Percentiles rank a stretch among this genome's conserved stretches.
These are phyloP conservation scores for Globisporangium cylindrosporum DNA, from an alignment of 352 stramenopile genomes.

Conservation along the genomic window DNA sequence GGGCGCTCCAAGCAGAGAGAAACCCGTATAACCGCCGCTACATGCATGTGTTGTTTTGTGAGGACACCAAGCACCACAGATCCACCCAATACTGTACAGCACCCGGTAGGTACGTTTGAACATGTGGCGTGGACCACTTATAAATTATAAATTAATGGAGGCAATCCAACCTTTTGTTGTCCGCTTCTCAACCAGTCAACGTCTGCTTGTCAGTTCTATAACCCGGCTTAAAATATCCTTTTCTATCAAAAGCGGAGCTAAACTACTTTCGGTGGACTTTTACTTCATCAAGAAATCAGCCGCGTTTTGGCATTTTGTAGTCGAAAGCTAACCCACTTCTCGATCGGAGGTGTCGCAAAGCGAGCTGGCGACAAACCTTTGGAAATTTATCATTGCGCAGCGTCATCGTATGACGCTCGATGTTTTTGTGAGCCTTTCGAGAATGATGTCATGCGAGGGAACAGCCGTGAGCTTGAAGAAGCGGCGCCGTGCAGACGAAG, in stretches of 20 bases:
- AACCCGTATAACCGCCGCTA: background rate
- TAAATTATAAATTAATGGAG: background rate
- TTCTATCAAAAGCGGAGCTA: background rate
- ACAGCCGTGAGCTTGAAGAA: conserved; percentile 4
- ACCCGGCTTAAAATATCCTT: background rate
- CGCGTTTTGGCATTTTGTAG: background rate
- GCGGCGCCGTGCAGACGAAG: conserved; percentile 2
- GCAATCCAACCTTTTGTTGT: background rate
- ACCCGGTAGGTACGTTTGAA: background rate
- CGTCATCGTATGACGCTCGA: conserved; percentile 27
- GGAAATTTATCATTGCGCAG: conserved; percentile 15
- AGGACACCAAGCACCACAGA: background rate
- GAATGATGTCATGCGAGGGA: conserved; percentile 27
- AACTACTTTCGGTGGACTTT: background rate
- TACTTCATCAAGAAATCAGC: background rate
- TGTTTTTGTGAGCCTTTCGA: background rate
- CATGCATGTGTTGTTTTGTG: background rate
- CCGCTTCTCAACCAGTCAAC: background rate
- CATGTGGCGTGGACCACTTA: background rate
- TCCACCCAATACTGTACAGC: background rate
- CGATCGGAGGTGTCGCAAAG: background rate
- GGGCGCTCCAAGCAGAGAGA: background rate
- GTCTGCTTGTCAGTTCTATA: background rate
- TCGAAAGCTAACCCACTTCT: background rate
- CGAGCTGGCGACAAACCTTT: conserved; percentile 9